phyloP scores from a whole-genome alignment of 768 basidiomycete species.

The Favolaschia claudopus region DNA sequence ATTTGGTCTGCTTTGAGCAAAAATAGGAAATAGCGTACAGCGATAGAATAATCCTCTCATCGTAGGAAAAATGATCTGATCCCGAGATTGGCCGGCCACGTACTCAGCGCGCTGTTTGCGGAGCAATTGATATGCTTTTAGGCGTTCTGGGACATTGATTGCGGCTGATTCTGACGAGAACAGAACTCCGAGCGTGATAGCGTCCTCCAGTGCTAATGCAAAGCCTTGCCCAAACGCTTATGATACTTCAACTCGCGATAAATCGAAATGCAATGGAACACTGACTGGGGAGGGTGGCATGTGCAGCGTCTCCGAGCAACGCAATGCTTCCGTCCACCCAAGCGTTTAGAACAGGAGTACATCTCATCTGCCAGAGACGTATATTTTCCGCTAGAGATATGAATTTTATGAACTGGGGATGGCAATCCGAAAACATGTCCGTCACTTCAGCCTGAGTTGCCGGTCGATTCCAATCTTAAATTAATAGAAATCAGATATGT shows the following conservation, averaged over 20 bases:
- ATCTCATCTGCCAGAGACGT: conserved; percentile 24
- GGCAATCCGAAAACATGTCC: conserved; percentile 19
- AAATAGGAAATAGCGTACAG: background rate
- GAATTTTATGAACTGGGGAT: conserved; percentile 11
- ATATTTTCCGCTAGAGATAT: conserved; percentile 15
- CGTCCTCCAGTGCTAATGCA: conserved; percentile 22
- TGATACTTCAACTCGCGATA: background rate
- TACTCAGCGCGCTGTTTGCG: conserved; percentile 23
- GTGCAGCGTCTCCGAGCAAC: conserved; percentile 18
- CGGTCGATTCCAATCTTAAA: conserved; percentile 17
- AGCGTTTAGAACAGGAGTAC: conserved; percentile 8
- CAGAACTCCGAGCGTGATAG: conserved; percentile 8
- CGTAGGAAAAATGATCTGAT: conserved; percentile 14
- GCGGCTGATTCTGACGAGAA: background rate
- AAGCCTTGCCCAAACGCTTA: conserved; percentile 23
- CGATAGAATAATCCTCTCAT: conserved; percentile 22
- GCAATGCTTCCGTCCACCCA: conserved; percentile 16
- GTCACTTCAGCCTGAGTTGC: conserved; percentile 9
- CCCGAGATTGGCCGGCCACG: conserved; percentile 15
- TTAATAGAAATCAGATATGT: background rate
- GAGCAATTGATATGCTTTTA: conserved; percentile 13
- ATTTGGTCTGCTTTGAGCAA: background rate
- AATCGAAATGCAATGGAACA: background rate
- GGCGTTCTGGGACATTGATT: background rate
- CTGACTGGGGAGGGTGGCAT: conserved; percentile 22